Conservation (phyloP, 768 basidiomycete species). For the Bullera alba region DNA sequence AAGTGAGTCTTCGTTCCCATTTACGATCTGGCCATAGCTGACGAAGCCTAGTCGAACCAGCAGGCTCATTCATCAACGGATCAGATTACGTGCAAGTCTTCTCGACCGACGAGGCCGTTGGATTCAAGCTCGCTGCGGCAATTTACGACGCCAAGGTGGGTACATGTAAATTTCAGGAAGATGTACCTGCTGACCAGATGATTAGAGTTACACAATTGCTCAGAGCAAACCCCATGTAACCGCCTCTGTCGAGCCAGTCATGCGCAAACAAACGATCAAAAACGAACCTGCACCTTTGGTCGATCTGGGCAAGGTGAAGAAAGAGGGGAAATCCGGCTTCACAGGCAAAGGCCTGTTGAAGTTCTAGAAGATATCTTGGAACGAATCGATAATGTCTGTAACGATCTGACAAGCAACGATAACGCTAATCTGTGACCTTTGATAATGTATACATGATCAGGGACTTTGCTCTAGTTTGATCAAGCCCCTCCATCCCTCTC, state of each 20-base stretch:
- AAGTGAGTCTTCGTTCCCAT: conserved; percentile 14
- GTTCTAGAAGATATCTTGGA: conserved; percentile 7
- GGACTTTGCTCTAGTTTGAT: conserved; percentile 21
- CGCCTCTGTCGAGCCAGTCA: background rate
- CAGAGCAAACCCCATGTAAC: background rate
- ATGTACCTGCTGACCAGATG: background rate
- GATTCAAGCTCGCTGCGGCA: conserved; percentile 28
- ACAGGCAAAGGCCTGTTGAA: conserved; percentile 29
- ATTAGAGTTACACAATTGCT: background rate
- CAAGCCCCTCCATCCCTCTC: conserved; percentile 27
- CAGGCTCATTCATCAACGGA: conserved; percentile 78
- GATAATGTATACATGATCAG: too few species aligned
- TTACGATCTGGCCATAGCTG: background rate
- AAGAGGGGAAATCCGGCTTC: conserved; percentile 14
- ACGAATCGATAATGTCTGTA: background rate
- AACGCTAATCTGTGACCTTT: too few species aligned
- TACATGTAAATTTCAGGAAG: background rate
- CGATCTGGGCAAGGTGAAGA: conserved; percentile 3
- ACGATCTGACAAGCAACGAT: too few species aligned
- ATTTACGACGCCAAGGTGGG: conserved; percentile 40
- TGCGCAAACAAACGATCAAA: background rate
- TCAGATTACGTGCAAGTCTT: conserved; percentile 84
- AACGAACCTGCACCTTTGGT: conserved; percentile 5
- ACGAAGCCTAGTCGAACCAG: conserved; percentile 15
- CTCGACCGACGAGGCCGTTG: conserved; percentile 54